A percentile compares a stretch with the other conserved stretches of the same genome.
phyloP scores from a whole-genome alignment of 2,329 filamentous ascomycete genomes.

The Didymella sp. region DNA sequence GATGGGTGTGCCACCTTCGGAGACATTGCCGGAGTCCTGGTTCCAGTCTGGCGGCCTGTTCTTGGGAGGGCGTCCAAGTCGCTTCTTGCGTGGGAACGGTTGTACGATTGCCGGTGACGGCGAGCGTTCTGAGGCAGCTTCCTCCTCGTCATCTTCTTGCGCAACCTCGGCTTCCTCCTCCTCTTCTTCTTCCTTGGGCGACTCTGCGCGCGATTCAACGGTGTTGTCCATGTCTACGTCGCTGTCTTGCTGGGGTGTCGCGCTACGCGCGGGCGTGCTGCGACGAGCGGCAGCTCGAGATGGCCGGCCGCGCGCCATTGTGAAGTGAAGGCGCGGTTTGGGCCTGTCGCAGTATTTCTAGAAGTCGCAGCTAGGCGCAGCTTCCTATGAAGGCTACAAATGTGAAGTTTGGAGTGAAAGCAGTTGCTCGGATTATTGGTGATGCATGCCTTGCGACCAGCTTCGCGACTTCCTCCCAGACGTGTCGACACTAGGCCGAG shows the following conservation, averaged over 20 bases:
- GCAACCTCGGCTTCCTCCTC: constrained; percentile 59
- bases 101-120: constrained; percentile 59
- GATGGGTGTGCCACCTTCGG: constrained; percentile 57
- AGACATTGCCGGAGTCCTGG: constrained; percentile 58
- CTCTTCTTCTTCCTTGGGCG: constrained; percentile 58
- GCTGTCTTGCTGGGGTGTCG: constrained; percentile 46
- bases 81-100: constrained; percentile 70
- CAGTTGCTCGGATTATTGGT: not conserved
- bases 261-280: constrained; percentile 47
- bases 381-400: not conserved
- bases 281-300: constrained; percentile 50
- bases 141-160: constrained; percentile 47
- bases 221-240: constrained; percentile 48
- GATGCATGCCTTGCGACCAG: constrained; percentile 13
- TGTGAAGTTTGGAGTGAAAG: not conserved
- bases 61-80: constrained; percentile 86
- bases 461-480: constrained; percentile 25
- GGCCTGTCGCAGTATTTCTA: not conserved
- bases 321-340: not conserved
- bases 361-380: not conserved
- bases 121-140: constrained; percentile 55
- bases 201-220: constrained; percentile 43
- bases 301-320: constrained; percentile 48
- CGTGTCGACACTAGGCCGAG: constrained; percentile 15
- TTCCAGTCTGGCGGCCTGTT: constrained; percentile 80